Evolutionary conservation across 2,329 filamentous ascomycete genomes (phyloP), one percentile per base, ranked within the genome.

Genomic region (Exophiala spinifera): DNA sequence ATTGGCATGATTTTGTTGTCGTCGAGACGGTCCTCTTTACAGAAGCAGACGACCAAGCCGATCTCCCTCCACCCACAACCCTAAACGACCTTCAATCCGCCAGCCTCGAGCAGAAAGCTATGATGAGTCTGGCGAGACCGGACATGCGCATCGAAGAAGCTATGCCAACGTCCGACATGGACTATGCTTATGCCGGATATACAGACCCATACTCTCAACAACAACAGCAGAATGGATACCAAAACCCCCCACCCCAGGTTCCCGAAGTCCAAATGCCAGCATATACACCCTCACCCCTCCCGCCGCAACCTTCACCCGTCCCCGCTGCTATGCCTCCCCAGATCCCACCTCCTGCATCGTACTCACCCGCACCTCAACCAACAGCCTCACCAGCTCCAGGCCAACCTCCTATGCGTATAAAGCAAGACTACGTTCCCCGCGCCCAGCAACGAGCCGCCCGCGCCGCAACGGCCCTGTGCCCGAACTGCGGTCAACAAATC

Each of bases 1-100:
- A 99, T 71, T 99, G 94, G 94, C 89, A 95, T 67, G 92, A 97
- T 69, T 99, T 99, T 65, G 86, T 92, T 31, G 88, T 99, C 17
- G 91, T 96, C 42, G 94, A 96, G 72, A 96, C 91, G 0, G 91
- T 99, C 50, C 79, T 90, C 14, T 99, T 99, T 71, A 91, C 84
- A 55, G 91, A 96, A 63, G 82, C 83, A 36, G 94, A 99, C 69
- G 91, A 96, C 63, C 82, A 88, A 60, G 84, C 85, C 34, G 87
- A 94, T 60, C 84, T 99, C 10, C 91, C 92, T 28, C 87, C 91
- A 1, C 94, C 94, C 1, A 94, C 90, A 3, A 91, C 87, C 4
- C 83, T 96, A 39, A 88, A 89, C 60, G 94, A 99, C 65, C 79
- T 99, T 15, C 91, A 97, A 70, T 95, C 91, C 58, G 90, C 91